A percentile compares a stretch with the other conserved stretches of the same genome.
Evolutionary conservation across 2,329 filamentous ascomycete genomes (phyloP).

Genomic region (Fusarium acutatum): DNA sequence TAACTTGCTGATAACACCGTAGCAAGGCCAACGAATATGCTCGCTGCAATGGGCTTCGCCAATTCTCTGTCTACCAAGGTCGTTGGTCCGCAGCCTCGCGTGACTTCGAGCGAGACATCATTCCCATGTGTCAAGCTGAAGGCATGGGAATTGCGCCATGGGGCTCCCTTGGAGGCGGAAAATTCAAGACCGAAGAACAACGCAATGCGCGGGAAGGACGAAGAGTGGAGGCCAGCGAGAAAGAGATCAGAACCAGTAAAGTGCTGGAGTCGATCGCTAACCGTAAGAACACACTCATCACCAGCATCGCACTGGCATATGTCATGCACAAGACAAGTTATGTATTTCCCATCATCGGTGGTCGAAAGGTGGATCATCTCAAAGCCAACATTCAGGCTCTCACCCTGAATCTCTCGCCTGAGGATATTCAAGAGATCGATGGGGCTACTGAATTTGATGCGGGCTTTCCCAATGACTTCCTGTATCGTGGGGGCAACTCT

Average conservation of each 20-base stretch:
- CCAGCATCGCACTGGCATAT: conserved; percentile 72
- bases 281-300: conserved; percentile 54
- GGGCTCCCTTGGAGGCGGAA: conserved; percentile 63
- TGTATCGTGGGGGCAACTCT: conserved; percentile 54
- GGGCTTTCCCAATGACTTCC: conserved; percentile 72
- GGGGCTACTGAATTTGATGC: conserved; percentile 67
- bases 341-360: conserved; percentile 78
- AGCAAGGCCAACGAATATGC: conserved; percentile 75
- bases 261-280: conserved; percentile 60
- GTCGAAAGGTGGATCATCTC: conserved; percentile 74
- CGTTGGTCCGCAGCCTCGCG: conserved; percentile 51
- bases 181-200: conserved; percentile 53
- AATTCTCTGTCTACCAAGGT: conserved; percentile 65
- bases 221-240: conserved; percentile 53
- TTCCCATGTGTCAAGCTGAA: conserved; percentile 54
- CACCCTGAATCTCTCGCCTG: conserved; percentile 62
- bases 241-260: conserved; percentile 60
- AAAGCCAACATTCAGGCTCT: conserved; percentile 76
- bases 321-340: conserved; percentile 76
- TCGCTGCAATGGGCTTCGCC: conserved; percentile 72
- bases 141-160: conserved; percentile 66
- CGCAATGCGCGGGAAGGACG: conserved; percentile 49
- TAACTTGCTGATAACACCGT: conserved; percentile 6
- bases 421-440: conserved; percentile 75
- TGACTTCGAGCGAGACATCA: conserved; percentile 54